A percentile compares a stretch with the other conserved stretches of the same genome.
Evolutionary conservation across 129 eudicot species (phyloP).

Genomic region (Pittosporum tobira): DNA sequence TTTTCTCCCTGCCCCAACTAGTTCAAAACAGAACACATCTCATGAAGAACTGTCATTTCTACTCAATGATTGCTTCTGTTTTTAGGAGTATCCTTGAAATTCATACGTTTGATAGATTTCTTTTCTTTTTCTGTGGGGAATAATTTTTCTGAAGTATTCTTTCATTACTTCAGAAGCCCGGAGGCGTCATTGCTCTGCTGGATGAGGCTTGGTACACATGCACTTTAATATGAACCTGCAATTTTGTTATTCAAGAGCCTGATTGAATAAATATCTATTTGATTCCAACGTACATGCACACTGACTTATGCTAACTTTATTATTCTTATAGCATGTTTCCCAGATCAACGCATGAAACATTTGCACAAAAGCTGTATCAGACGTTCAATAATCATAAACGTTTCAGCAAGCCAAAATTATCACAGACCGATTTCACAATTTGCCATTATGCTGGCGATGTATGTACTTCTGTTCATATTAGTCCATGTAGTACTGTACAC

Average conservation of each 20-base stretch:
- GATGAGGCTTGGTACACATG: slow-evolving; percentile 90
- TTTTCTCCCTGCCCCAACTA: too few relatives aligned
- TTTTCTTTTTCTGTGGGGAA: slow-evolving; percentile 2
- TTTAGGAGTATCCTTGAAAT: not conserved
- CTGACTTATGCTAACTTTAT: slow-evolving; percentile 3
- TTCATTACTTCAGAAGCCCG: slow-evolving; percentile 68
- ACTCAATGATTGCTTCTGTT: not conserved
- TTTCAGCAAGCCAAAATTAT: slow-evolving; percentile 73
- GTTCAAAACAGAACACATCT: too few relatives aligned
- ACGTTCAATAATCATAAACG: slow-evolving; percentile 75
- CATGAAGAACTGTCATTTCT: too few relatives aligned
- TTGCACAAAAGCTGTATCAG: slow-evolving; percentile 85
- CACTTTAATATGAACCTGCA: slow-evolving; percentile 2
- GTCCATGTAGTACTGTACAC: not conserved
- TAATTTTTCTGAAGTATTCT: slow-evolving; percentile 14
- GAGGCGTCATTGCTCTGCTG: slow-evolving; percentile 87
- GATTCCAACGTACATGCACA: not conserved
- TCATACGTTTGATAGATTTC: not conserved
- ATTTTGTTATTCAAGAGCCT: not conserved
- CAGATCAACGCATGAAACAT: slow-evolving; percentile 76
- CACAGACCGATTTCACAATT: slow-evolving; percentile 74
- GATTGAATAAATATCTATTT: not conserved
- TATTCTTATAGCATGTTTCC: slow-evolving; percentile 76
- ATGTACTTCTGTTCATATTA: slow-evolving; percentile 23
- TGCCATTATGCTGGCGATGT: slow-evolving; percentile 96